A percentile compares a stretch with the other conserved stretches of the same genome.
Evolutionary conservation across 2,329 filamentous ascomycete species (phyloP).

Genomic region (Fusarium musae): DNA sequence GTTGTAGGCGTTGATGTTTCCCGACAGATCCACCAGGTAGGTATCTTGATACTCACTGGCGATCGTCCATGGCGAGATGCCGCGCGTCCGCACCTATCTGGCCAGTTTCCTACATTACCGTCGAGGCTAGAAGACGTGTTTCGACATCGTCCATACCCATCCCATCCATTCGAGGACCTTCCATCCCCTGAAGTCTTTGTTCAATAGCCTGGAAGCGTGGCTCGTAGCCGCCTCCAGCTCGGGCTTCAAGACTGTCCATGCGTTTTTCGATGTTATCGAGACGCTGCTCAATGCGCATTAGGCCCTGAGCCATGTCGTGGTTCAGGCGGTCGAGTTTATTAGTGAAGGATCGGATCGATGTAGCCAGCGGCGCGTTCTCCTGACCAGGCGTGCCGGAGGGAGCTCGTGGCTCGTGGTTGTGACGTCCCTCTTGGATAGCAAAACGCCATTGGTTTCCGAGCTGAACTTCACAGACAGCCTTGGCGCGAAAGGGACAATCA

Average conservation of each 20-base stretch:
- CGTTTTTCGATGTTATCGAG: conserved; percentile 65
- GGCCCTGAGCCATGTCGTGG: conserved; percentile 65
- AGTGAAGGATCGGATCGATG: conserved; percentile 66
- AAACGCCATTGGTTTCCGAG: conserved; percentile 73
- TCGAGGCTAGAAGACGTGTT: conserved; percentile 55
- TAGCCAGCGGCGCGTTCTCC: conserved; percentile 67
- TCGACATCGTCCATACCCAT: conserved; percentile 60
- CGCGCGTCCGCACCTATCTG: conserved; percentile 23
- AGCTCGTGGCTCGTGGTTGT: conserved; percentile 70
- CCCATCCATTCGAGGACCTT: conserved; percentile 56
- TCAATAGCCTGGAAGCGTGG: conserved; percentile 59
- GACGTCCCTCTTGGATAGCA: conserved; percentile 67
- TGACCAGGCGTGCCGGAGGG: conserved; percentile 65
- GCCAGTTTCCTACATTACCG: conserved; percentile 54
- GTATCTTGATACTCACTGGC: conserved; percentile 9
- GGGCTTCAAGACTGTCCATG: conserved; percentile 64
- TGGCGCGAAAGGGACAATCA: conserved; percentile 71
- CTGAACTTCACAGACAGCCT: conserved; percentile 72
- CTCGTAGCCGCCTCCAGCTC: conserved; percentile 54
- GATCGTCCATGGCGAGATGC: conserved; percentile 6
- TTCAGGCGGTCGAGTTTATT: conserved; percentile 69
- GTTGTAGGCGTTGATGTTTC: conserved; percentile 4
- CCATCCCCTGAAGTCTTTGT: conserved; percentile 55
- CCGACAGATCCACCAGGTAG: neutral
- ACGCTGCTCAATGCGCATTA: conserved; percentile 61